Conservation (phyloP, 495 filamentous ascomycete species). For the Penicillium mononematosum region DNA sequence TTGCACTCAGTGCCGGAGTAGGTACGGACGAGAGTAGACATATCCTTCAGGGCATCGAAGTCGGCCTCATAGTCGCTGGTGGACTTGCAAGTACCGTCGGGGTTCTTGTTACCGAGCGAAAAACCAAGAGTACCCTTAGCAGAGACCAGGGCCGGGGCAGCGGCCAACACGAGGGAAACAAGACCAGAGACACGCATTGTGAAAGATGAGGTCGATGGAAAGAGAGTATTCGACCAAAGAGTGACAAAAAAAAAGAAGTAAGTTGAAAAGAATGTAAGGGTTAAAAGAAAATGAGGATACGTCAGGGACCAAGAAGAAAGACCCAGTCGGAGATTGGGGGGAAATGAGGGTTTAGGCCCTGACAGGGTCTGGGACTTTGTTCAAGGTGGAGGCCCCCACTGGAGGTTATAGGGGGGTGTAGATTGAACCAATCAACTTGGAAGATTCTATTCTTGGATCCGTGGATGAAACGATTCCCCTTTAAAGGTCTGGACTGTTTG, state of each 20-base stretch:
- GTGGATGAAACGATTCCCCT: constrained; percentile 19
- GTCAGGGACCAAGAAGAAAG: constrained; percentile 14
- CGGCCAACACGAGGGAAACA: constrained; percentile 41
- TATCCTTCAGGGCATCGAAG: constrained; percentile 57
- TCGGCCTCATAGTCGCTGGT: constrained; percentile 64
- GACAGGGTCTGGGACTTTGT: constrained; percentile 11
- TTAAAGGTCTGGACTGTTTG: constrained; percentile 10
- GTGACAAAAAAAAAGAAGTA: constrained; percentile 8
- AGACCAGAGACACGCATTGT: constrained; percentile 46
- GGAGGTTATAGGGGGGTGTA: constrained; percentile 12
- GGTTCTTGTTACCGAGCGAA: constrained; percentile 49
- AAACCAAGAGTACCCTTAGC: constrained; percentile 49
- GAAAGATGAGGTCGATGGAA: constrained; percentile 18
- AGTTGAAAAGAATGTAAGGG: constrained; percentile 4
- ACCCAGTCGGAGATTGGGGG: constrained; percentile 5
- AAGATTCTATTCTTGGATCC: constrained; percentile 12
- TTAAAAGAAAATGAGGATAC: constrained; percentile 7
- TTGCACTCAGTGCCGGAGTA: constrained; percentile 68
- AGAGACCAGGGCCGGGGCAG: constrained; percentile 42
- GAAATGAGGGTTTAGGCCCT: constrained; percentile 16
- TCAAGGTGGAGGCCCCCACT: constrained; percentile 9
- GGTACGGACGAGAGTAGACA: constrained; percentile 62
- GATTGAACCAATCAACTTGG: not conserved
- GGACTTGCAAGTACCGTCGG: constrained; percentile 63
- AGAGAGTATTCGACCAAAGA: constrained; percentile 7